Conservation (phyloP, 2,329 filamentous ascomycete species). For the Onygenales sp. region DNA sequence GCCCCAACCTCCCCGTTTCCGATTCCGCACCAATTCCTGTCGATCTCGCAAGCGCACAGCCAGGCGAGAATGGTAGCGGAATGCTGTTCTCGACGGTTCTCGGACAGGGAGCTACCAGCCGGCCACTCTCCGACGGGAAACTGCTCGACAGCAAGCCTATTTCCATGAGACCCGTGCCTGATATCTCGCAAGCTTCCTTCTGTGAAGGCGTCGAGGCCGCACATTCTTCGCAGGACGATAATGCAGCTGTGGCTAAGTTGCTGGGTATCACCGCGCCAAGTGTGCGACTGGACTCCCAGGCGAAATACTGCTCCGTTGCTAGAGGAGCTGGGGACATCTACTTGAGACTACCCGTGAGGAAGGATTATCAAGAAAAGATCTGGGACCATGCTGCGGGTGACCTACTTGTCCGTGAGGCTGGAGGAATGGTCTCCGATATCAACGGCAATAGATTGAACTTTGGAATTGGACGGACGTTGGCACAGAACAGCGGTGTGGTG, state of each 20-base stretch:
- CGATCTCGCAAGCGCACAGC: constrained; percentile 64
- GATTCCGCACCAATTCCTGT: constrained; percentile 62
- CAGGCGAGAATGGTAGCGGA: constrained; percentile 65
- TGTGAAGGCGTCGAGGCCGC: constrained; percentile 94
- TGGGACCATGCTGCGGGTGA: constrained; percentile 98
- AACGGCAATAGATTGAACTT: constrained; percentile 81
- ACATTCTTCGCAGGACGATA: constrained; percentile 83
- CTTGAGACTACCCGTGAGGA: constrained; percentile 73
- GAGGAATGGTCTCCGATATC: constrained; percentile 84
- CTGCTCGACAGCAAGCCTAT: constrained; percentile 51
- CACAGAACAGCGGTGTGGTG: constrained; percentile 86
- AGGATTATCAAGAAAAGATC: constrained; percentile 95
- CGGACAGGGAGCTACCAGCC: constrained; percentile 70
- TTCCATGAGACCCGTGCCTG: constrained; percentile 65
- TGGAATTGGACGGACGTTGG: constrained; percentile 71
- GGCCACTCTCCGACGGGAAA: constrained; percentile 52
- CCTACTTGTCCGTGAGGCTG: constrained; percentile 86
- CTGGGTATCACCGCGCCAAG: constrained; percentile 83
- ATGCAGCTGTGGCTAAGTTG: constrained; percentile 70
- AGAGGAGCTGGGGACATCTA: constrained; percentile 92
- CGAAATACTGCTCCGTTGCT: constrained; percentile 94
- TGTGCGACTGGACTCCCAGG: constrained; percentile 94
- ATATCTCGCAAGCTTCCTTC: constrained; percentile 76
- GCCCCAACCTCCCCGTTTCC: constrained; percentile 87
- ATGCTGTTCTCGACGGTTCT: constrained; percentile 80